These are phyloP conservation scores for Lepidopterella palustris DNA, from an alignment of 495 filamentous ascomycete species.

Conservation along the genomic window DNA sequence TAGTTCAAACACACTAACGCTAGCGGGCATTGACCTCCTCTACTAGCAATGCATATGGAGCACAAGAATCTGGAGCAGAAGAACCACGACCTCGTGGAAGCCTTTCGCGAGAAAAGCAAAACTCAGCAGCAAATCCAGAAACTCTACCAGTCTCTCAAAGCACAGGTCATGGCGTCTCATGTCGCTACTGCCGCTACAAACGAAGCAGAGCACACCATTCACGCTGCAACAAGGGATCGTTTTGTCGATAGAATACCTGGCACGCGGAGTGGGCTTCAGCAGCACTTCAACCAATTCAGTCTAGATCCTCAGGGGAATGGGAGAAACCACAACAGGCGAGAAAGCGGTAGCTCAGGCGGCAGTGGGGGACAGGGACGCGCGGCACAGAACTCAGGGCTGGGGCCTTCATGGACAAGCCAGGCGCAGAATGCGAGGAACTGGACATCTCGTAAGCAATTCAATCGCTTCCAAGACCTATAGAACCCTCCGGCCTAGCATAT, in stretches of 20 bases:
- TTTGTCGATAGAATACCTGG: conserved; percentile 28
- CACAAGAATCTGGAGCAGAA: conserved; percentile 64
- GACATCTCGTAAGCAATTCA: not conserved
- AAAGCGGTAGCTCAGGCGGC: conserved; percentile 45
- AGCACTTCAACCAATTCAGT: conserved; percentile 23
- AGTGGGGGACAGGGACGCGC: conserved; percentile 5
- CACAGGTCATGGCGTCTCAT: conserved; percentile 59
- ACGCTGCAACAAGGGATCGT: conserved; percentile 25
- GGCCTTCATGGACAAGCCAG: not conserved
- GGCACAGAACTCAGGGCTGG: not conserved
- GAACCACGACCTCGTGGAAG: conserved; percentile 65
- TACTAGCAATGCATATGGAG: conserved; percentile 56
- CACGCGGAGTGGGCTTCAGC: conserved; percentile 4
- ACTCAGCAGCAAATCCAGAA: conserved; percentile 74
- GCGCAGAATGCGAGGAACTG: not conserved
- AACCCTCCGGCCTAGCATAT: too few relatives aligned
- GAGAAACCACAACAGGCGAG: conserved; percentile 40
- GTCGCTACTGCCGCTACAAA: conserved; percentile 66
- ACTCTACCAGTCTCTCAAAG: conserved; percentile 77
- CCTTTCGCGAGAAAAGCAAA: conserved; percentile 65
- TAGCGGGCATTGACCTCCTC: not conserved
- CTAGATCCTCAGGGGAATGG: conserved; percentile 26
- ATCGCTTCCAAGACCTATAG: not conserved
- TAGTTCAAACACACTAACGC: not conserved
- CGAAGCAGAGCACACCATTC: conserved; percentile 54